These are phyloP conservation scores for Patellaria atrata DNA, from an alignment of 495 filamentous ascomycete species.

Conservation along the genomic window DNA sequence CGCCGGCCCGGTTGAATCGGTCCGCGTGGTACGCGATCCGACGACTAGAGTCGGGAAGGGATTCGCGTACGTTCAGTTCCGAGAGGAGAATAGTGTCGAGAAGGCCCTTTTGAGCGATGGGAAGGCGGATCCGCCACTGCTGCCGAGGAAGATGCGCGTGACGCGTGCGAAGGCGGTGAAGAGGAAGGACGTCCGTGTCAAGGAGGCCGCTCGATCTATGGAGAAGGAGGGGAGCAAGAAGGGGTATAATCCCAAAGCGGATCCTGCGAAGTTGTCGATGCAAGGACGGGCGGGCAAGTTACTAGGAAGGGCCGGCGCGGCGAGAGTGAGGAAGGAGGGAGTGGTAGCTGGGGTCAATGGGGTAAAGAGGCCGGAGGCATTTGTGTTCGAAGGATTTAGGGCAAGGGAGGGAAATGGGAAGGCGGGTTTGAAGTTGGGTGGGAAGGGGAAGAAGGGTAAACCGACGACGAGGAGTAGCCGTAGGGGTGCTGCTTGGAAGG, in stretches of 20 bases:
- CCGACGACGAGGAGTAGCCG: slow-evolving; percentile 30
- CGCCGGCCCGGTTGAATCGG: slow-evolving; percentile 79
- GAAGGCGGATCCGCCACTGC: slow-evolving; percentile 84
- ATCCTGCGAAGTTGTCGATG: slow-evolving; percentile 52
- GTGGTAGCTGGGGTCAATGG: slow-evolving; percentile 16
- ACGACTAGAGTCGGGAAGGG: slow-evolving; percentile 90
- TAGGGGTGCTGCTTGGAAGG: slow-evolving; percentile 35
- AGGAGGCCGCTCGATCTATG: slow-evolving; percentile 15
- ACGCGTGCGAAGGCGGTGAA: slow-evolving; percentile 63
- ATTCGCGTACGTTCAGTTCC: slow-evolving; percentile 94
- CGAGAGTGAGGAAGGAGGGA: slow-evolving; percentile 35
- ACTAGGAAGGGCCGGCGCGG: slow-evolving; percentile 65
- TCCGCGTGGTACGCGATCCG: slow-evolving; percentile 80
- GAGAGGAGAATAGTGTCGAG: slow-evolving; percentile 78
- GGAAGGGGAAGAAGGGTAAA: slow-evolving; percentile 44
- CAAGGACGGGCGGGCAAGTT: slow-evolving; percentile 69
- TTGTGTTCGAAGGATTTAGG: slow-evolving; percentile 84
- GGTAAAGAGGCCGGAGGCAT: slow-evolving; percentile 43
- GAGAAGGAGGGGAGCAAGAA: slow-evolving; percentile 27
- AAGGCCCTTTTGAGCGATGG: slow-evolving; percentile 70
- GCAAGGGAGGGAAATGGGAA: slow-evolving; percentile 52
- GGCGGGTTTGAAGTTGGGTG: slow-evolving; percentile 31
- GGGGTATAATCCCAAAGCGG: slow-evolving; percentile 44
- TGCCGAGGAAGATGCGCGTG: slow-evolving; percentile 79
- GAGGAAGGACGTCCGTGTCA: slow-evolving; percentile 45